A percentile compares a stretch with the other conserved stretches of the same genome.
phyloP scores from a whole-genome alignment of 306 rosid genomes.

The Cicer cuneatum region DNA sequence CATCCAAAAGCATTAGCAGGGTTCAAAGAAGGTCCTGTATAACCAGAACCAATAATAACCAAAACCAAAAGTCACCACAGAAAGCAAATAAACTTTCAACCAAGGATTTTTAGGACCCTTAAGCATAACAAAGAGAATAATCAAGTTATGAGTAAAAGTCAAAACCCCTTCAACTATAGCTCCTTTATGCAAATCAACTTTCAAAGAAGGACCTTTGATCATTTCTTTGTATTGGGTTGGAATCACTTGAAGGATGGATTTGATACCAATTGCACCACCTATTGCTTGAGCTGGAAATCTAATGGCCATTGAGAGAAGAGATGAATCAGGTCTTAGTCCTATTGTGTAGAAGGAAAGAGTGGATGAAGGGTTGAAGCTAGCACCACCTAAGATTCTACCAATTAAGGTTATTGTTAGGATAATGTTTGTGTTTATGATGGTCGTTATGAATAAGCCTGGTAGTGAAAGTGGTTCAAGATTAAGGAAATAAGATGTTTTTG shows the following conservation, averaged over 20 bases:
- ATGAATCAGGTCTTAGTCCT: slow-evolving; percentile 43
- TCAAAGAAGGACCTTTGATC: slow-evolving; percentile 65
- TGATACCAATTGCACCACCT: slow-evolving; percentile 32
- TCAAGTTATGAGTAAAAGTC: slow-evolving; percentile 52
- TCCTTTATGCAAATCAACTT: slow-evolving; percentile 63
- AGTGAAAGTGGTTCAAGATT: slow-evolving; percentile 48
- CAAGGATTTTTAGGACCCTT: slow-evolving; percentile 60
- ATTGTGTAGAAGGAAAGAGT: slow-evolving; percentile 38
- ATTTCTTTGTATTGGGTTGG: slow-evolving; percentile 47
- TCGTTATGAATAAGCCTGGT: slow-evolving; percentile 52
- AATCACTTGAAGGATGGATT: slow-evolving; percentile 2
- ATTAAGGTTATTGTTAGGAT: slow-evolving; percentile 33
- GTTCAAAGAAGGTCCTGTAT: slow-evolving; percentile 76
- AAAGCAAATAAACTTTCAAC: slow-evolving; percentile 57
- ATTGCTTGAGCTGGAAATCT: slow-evolving; percentile 41
- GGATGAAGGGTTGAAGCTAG: slow-evolving; percentile 47
- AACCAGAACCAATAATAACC: slow-evolving; percentile 53
- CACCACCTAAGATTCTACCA: slow-evolving; percentile 59
- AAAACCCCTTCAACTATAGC: slow-evolving; percentile 60
- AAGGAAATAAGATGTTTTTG: slow-evolving; percentile 42
- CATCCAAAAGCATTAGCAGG: slow-evolving; percentile 83
- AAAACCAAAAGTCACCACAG: slow-evolving; percentile 52
- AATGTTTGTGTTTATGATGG: slow-evolving; percentile 44
- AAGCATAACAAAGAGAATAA: slow-evolving; percentile 50
- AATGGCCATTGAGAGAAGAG: slow-evolving; percentile 29